Base-by-base conservation (phyloP, 805 yeast species). In the Yarrowia bubula region DNA sequence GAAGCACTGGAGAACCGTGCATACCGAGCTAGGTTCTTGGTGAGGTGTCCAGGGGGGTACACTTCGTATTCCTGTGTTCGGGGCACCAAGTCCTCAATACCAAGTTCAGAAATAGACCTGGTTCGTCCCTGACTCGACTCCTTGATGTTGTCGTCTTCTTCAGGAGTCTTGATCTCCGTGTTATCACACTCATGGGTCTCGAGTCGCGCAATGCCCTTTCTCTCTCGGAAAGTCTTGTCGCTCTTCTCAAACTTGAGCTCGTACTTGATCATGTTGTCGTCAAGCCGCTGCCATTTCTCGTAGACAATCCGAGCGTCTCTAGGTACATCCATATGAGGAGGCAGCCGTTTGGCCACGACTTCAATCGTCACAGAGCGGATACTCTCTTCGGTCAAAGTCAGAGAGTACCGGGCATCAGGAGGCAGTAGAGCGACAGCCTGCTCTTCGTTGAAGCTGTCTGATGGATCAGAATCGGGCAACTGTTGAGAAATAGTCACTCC, bases 1-100 rank as follows among this genome's bases (percentile, higher is more conserved):
- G 76, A 72, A 2, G 76, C 77, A 10, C 76, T 71, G 8, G 76
- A 73, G 64, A 69, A 74, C 28, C 74, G 67, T 61, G 72, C 71
- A 57, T 72, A 74, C 48, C 71, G 71, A 1, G 75, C 74, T 70
- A 74, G 66, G 64, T 72, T 71, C 47, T 67, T 64, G 31, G 73
- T 69, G 18, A 71, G 64, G 44, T 70, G 74, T 18, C 68, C 73
- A 4, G 72, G 69, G 15, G 75, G 74, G 43, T 55, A 67, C 70
- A 39, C 68, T 64, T 50, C 70, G 70, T 31, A 67, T 43, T 44
- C 65, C 9, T 38, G 22, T 31, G 46, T 37, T 41, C 61, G n/a
- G 6, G 61, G 61, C 8, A 55, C 61, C 8, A 55, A 31, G 8
- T 55, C 41, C 38, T 55, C 61, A 43, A 55, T 32, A 10, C 58